These are phyloP conservation scores for Salisapilia sapeloensis DNA, from an alignment of 352 stramenopile genomes.

Conservation along the genomic window DNA sequence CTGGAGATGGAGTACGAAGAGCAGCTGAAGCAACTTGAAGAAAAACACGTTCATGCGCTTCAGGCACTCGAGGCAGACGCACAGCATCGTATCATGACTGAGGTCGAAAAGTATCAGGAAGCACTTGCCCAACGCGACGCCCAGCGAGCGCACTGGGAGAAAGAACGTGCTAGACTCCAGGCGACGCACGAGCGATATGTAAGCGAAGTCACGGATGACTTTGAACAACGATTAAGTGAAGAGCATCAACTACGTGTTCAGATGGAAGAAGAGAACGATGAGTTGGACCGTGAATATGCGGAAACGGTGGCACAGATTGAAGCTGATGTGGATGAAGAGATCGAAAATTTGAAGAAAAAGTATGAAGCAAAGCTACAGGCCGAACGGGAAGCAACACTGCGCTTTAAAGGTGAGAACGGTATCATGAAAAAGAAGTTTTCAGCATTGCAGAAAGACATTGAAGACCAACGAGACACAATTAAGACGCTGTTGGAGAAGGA, in stretches of 20 bases:
- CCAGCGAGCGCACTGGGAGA: constrained; percentile 55
- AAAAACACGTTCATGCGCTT: constrained; percentile 81
- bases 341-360: constrained; percentile 72
- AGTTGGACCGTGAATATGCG: constrained; percentile 56
- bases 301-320: constrained; percentile 66
- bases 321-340: constrained; percentile 76
- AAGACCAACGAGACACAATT: constrained; percentile 85
- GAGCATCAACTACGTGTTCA: constrained; percentile 64
- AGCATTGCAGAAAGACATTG: constrained; percentile 81
- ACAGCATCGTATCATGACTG: constrained; percentile 87
- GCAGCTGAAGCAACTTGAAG: constrained; percentile 83
- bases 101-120: constrained; percentile 85
- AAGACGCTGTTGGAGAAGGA: constrained; percentile 77
- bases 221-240: constrained; percentile 78
- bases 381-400: constrained; percentile 74
- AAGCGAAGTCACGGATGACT: constrained; percentile 82
- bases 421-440: constrained; percentile 92
- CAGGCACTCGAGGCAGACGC: constrained; percentile 83
- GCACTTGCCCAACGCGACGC: constrained; percentile 73
- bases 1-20: constrained; percentile 87
- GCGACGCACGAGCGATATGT: constrained; percentile 71
- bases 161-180: constrained; percentile 40
- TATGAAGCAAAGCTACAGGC: constrained; percentile 79
- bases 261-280: constrained; percentile 78
- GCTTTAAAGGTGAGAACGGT: constrained; percentile 87